Conservation (phyloP, 2,329 filamentous ascomycete species). For the Amphichorda felina region DNA sequence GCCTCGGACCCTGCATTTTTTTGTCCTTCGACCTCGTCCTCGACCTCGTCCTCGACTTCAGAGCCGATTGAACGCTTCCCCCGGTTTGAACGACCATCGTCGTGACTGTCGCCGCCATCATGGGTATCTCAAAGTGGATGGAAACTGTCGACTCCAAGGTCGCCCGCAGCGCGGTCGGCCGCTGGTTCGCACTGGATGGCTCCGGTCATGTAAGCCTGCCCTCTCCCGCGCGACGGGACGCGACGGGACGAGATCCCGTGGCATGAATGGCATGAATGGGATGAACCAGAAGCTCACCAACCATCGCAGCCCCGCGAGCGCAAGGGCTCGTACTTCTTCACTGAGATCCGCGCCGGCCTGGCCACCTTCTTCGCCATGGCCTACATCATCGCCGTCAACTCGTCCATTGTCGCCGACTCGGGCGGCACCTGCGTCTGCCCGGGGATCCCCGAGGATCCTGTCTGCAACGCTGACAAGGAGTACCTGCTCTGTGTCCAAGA, state of each 20-base stretch:
- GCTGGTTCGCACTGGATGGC: constrained; percentile 70
- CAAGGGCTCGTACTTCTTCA: constrained; percentile 67
- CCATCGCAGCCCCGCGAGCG: constrained; percentile 49
- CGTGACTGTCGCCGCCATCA: constrained; percentile 11
- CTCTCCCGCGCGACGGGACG: not conserved
- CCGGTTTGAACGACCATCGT: too few relatives aligned
- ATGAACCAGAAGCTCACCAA: not conserved
- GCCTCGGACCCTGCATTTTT: not conserved
- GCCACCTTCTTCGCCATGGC: constrained; percentile 64
- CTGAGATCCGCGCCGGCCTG: constrained; percentile 71
- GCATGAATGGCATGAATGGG: not conserved
- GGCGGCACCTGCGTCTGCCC: constrained; percentile 70
- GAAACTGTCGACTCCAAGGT: constrained; percentile 42
- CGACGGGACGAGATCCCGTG: not conserved
- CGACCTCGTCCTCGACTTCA: not conserved
- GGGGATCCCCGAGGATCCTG: constrained; percentile 32
- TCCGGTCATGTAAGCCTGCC: constrained; percentile 62
- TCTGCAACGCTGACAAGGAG: constrained; percentile 39
- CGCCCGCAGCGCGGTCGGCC: constrained; percentile 53
- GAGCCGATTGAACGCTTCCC: not conserved
- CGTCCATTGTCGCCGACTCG: constrained; percentile 44
- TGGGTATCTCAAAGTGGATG: constrained; percentile 39
- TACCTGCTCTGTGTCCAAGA: constrained; percentile 53
- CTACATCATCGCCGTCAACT: constrained; percentile 42
- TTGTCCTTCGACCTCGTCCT: not conserved